These are phyloP conservation scores for Lepidopterella palustris DNA, from an alignment of 495 filamentous ascomycete genomes.

Conservation along the genomic window DNA sequence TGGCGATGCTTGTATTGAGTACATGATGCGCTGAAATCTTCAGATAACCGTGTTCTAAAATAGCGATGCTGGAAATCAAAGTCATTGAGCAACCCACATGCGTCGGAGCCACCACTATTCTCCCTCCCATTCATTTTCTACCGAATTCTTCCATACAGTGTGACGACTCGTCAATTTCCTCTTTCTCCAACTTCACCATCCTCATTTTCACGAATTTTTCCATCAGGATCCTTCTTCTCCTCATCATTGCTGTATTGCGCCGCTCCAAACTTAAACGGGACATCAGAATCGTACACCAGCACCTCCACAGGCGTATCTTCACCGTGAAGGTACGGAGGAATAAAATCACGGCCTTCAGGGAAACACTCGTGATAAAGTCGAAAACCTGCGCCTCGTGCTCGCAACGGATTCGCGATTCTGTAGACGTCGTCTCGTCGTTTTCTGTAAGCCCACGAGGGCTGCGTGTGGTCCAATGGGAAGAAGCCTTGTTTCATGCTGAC, in stretches of 20 bases:
- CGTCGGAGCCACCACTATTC: too few species aligned
- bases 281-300: slow-evolving; percentile 19
- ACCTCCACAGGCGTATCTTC: slow-evolving; percentile 17
- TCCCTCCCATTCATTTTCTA: too few species aligned
- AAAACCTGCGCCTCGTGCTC: slow-evolving; percentile 6
- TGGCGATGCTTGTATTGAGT: too few species aligned
- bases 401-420: slow-evolving; percentile 3
- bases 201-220: not conserved
- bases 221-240: not conserved
- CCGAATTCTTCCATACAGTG: too few species aligned
- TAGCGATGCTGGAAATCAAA: too few species aligned
- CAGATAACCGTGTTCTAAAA: too few species aligned
- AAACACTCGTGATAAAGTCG: slow-evolving; percentile 15
- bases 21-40: too few species aligned
- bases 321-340: slow-evolving; percentile 25
- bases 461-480: not conserved
- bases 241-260: not conserved
- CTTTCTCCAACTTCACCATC: not conserved
- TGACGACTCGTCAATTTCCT: not conserved
- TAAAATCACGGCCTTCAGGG: not conserved
- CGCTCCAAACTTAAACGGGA: not conserved
- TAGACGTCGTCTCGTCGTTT: slow-evolving; percentile 9
- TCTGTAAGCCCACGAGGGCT: not conserved
- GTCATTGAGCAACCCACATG: too few species aligned
- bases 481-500: not conserved